A percentile compares a stretch with the other conserved stretches of the same genome.
Evolutionary conservation across 2,329 filamentous ascomycete species (phyloP).

Genomic region (Teratosphaeria gauchensis): DNA sequence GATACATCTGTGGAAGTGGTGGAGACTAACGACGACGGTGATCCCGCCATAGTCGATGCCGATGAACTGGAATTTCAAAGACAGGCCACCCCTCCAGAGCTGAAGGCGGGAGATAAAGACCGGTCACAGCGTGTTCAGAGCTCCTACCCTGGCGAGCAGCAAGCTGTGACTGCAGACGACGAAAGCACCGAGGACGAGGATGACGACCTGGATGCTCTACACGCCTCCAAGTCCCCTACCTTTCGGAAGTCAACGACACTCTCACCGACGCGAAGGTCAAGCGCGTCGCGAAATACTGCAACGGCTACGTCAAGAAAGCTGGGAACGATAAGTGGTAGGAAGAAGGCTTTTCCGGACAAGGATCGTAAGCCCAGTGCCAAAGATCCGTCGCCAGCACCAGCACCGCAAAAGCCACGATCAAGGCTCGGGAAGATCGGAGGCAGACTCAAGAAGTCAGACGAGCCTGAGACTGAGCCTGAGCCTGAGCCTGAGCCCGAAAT

Average conservation of each 20-base stretch:
- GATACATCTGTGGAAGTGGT: conserved; percentile 8
- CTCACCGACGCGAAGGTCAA: background rate
- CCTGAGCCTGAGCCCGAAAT: background rate
- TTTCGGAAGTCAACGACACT: background rate
- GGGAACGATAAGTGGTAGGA: conserved; percentile 10
- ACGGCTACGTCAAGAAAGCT: conserved; percentile 3
- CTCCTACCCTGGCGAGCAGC: background rate
- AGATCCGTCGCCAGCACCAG: background rate
- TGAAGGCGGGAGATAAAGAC: conserved; percentile 3
- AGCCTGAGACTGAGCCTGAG: background rate
- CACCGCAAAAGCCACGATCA: background rate
- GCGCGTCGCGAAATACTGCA: background rate
- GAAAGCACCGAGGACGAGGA: conserved; percentile 31
- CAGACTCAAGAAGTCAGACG: background rate
- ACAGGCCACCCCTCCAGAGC: conserved; percentile 18
- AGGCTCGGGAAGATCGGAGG: conserved; percentile 5
- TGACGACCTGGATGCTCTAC: conserved; percentile 27
- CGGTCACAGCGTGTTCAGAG: conserved; percentile 5
- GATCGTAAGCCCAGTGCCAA: background rate
- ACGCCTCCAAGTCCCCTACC: background rate
- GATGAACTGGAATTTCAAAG: conserved; percentile 16
- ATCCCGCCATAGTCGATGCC: background rate
- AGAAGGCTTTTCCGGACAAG: background rate
- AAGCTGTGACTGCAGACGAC: conserved; percentile 11
- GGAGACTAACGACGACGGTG: background rate